Base-by-base conservation (phyloP, 2,329 filamentous ascomycete genomes). In the Acarospora socialis region DNA sequence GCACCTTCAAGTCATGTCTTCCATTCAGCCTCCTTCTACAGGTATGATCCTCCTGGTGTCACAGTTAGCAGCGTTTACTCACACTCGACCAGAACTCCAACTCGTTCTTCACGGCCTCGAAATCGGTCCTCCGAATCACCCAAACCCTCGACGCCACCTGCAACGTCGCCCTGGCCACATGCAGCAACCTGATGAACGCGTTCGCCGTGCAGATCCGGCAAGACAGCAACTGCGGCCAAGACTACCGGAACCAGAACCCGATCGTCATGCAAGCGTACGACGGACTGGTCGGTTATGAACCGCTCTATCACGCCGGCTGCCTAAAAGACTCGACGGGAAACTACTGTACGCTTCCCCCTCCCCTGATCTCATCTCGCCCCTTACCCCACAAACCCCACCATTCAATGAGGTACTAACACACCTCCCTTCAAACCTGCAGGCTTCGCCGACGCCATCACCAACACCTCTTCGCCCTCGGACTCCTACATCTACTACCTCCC, bases 401-500 rank as follows among this genome's bases (percentile, higher is more conserved):
- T n/a, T n/a, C n/a, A n/a, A n/a, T n/a, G n/a, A n/a, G n/a, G n/a
- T n/a, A 37, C 21, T 25, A 32, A 21, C 27, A 16, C 35, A 53
- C 49, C 28, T 21, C 24, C 16, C 27, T 27, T 6, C 30, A 19
- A 24, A 26, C 26, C 9, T 22, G 14, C n/a, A n/a, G n/a, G 69
- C 60, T 94, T 83, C 53, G 81, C 81, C 43, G 77, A 81, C 44
- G 83, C 87, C 30, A 73, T 86, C 38, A 83, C 80, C 28, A 92
- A 93, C 55, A 2, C 3, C 7, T 20, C 35, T 4, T 77, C 70
- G 6, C 64, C 79, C 0, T 70, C 73, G 19, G 78, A 90, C 51
- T 68, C 73, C 20, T 87, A 86, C 48, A 67, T 90, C 21, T 98
- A 94, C 59, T 87, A 79, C 47, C 62, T 95, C 3, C 81, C 86